Evolutionary conservation across 2,329 filamentous ascomycete species (phyloP), one percentile per base, ranked within the genome.

Genomic region (Fonsecaea pedrosoi): DNA sequence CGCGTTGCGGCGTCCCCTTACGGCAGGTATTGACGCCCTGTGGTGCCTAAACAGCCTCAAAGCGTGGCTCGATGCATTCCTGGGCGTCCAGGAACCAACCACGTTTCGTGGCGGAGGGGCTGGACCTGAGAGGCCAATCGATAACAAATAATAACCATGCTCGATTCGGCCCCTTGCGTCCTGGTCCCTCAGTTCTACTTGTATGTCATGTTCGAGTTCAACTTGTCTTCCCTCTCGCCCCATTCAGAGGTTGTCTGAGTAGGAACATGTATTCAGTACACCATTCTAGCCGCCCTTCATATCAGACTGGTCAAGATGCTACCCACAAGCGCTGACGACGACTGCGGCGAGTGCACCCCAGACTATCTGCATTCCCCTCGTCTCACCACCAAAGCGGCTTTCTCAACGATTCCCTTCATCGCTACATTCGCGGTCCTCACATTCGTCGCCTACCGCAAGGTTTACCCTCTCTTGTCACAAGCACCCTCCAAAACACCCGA

Each of bases 381-480:
- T 13, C 71, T 72, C 60, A 64, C 67, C 38, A 69, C 70, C 15
- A 70, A 69, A 35, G 70, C 75, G 30, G 68, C 89, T 58, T 84
- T 91, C 65, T 86, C 92, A 30, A 83, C 86, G 9, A 77, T 86
- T 3, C 91, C 92, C 0, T 92, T 95, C 77, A 76, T 91, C 66
- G 77, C 87, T 66, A 91, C 91, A 42, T 94, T 94, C 78, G 70
- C 86, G 69, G 74, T 85, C 59, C 86, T 91, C 71, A 86, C 85
- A 58, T 73, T 86, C 40, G 78, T 91, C 62, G 89, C 90, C 58
- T 84, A 88, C 59, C 85, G 87, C 40, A 89, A 87, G 73, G 79
- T 96, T 18, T 93, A 92, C 73, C 92, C 92, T 3, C 80, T 87
- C n/a, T 84, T 96, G 8, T 88, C 90, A 48, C 64, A 67, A 13